phyloP scores from a whole-genome alignment of 176 grass and related monocot genomes.

The Musa schizocarpa region DNA sequence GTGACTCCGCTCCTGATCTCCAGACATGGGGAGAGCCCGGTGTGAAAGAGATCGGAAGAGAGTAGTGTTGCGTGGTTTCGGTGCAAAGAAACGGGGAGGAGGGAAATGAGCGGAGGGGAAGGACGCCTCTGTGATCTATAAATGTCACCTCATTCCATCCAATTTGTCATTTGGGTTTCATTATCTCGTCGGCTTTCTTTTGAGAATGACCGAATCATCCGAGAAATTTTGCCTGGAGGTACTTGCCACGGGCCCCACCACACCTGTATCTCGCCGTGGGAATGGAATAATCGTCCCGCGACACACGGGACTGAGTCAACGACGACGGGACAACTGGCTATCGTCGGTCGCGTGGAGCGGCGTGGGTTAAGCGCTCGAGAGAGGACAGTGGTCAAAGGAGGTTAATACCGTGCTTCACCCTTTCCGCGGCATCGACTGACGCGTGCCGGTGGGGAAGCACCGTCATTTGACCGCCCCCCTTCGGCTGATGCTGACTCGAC shows the following conservation, averaged over 20 bases:
- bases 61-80: constrained; percentile 5
- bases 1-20: constrained; percentile 21
- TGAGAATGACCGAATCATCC: background rate
- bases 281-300: too few species aligned
- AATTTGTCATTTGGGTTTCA: background rate
- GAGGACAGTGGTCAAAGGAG: background rate
- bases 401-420: too few species aligned
- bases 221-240: background rate
- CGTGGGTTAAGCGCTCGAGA: too few species aligned
- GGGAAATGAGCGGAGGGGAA: constrained; percentile 17
- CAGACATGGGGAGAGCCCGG: constrained; percentile 28
- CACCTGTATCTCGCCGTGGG: too few species aligned
- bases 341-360: background rate
- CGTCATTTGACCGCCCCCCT: background rate
- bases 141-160: background rate
- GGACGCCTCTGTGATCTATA: background rate
- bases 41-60: background rate
- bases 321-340: background rate
- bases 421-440: background rate
- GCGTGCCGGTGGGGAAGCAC: background rate
- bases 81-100: too few species aligned
- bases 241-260: background rate
- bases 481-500: too few species aligned
- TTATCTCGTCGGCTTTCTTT: background rate
- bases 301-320: background rate